phyloP scores from a whole-genome alignment of 2,329 filamentous ascomycete genomes.

The Amauroascus niger region DNA sequence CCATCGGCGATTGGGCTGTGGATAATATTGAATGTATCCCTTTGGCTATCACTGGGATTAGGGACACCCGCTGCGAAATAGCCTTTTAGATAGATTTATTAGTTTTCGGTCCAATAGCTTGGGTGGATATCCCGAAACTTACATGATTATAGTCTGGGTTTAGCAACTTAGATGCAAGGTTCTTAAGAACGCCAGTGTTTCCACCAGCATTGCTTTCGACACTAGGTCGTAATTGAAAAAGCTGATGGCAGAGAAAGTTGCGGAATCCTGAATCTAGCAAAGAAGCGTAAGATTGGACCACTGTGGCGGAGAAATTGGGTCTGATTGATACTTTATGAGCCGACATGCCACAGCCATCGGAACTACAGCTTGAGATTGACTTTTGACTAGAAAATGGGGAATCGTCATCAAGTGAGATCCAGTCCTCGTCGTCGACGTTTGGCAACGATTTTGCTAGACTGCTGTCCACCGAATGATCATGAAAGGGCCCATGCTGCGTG shows the following conservation, averaged over 20 bases:
- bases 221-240: background rate
- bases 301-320: background rate
- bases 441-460: background rate
- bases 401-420: slow-evolving; percentile 15
- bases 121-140: slow-evolving; percentile 1
- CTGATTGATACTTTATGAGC: background rate
- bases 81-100: slow-evolving; percentile 20
- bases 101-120: background rate
- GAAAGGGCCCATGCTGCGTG: background rate
- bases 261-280: slow-evolving; percentile 25
- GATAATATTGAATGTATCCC: slow-evolving; percentile 28
- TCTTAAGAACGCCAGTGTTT: slow-evolving; percentile 17
- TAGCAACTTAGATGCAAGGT: slow-evolving; percentile 26
- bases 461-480: background rate
- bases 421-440: slow-evolving; percentile 1
- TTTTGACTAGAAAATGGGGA: slow-evolving; percentile 18
- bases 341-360: slow-evolving; percentile 7
- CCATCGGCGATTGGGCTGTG: slow-evolving; percentile 14
- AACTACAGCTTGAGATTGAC: slow-evolving; percentile 2
- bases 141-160: slow-evolving; percentile 27
- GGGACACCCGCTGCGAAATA: slow-evolving; percentile 28
- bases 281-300: slow-evolving; percentile 7
- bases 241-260: slow-evolving; percentile 14
- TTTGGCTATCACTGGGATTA: slow-evolving; percentile 30
- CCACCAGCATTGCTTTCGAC: slow-evolving; percentile 8